Evolutionary conservation across 2,329 filamentous ascomycete genomes (phyloP), one percentile per base, ranked within the genome.

Genomic region (Xylaria sp.): DNA sequence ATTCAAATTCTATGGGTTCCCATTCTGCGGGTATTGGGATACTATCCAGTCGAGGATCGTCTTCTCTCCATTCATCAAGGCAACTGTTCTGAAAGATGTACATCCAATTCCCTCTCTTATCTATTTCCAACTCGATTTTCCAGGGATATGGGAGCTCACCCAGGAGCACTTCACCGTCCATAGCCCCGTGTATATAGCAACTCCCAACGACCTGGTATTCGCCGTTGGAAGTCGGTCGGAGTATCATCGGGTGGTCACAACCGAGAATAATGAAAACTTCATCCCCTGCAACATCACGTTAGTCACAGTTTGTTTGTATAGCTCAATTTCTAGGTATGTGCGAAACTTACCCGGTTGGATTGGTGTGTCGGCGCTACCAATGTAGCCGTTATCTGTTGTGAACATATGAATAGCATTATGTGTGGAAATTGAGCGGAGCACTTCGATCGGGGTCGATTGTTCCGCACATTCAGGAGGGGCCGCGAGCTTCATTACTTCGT

Each of bases 111-210:
- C 53, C 54, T 32, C 62, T 42, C 21, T 37, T 27, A 32, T 68
- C 47, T 5, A 0, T 0, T 1, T 9, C 2, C 25, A 25, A 4
- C 16, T 57, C 16, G 16, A 60, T 47, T 18, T 25, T 35, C 68
- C 68, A 75, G 18, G 67, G 57, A 4, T 23, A 12, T 16, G 63
- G 59, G 6, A 73, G 21, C 2, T 54, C 35, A 32, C 73, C 73
- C 8, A 74, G 60, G 27, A 72, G 37, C 13, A 65, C 67, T 55
- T 75, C 69, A 35, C 63, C 71, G 37, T 74, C 64, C 71, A 75
- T 73, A 8, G 69, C 64, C 6, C 74, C 68, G 27, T 68, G 64
- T 21, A 69, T 59, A 44, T 72, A 74, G 35, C 70, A 74, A 50
- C 68, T 59, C 3, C 73, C 69, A 23, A 74, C 54, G 3, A 74